A percentile compares a stretch with the other conserved stretches of the same genome.
These are phyloP conservation scores for Cryptococcus sp. DNA, from an alignment of 1,284 basidiomycete genomes.

Conservation along the genomic window DNA sequence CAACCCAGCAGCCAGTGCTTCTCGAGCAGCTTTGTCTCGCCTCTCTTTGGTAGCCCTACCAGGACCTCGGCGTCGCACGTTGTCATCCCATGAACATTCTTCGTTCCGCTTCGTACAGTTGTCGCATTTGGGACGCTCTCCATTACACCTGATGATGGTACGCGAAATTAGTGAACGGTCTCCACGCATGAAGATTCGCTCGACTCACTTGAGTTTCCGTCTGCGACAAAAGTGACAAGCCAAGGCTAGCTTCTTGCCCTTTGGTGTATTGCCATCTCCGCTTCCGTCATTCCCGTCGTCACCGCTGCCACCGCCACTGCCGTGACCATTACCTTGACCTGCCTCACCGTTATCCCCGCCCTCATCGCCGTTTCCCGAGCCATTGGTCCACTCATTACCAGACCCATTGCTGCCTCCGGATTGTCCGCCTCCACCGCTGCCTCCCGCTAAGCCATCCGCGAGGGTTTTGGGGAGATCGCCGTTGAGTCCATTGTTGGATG, in stretches of 20 bases:
- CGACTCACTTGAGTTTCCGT: constrained; percentile 53
- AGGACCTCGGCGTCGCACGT: constrained; percentile 54
- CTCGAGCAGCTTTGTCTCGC: constrained; percentile 42
- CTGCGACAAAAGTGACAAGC: constrained; percentile 55
- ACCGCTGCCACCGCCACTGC: constrained; percentile 7
- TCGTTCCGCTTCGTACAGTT: constrained; percentile 51
- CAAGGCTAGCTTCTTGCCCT: constrained; percentile 46
- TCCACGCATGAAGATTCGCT: background rate
- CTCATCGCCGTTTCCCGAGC: constrained; percentile 4
- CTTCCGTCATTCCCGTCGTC: constrained; percentile 3
- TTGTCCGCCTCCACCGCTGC: constrained; percentile 5
- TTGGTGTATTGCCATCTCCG: constrained; percentile 2
- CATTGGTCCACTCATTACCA: constrained; percentile 6
- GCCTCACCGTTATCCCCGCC: constrained; percentile 5
- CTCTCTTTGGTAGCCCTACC: constrained; percentile 55
- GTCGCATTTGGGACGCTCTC: constrained; percentile 48
- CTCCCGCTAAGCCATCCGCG: constrained; percentile 9
- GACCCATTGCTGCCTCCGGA: constrained; percentile 4
- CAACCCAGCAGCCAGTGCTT: constrained; percentile 39
- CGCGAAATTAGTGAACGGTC: background rate
- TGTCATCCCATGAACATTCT: constrained; percentile 51
- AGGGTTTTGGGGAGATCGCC: constrained; percentile 8
- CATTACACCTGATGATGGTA: constrained; percentile 47
- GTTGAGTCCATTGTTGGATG: constrained; percentile 3
- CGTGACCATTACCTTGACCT: constrained; percentile 5